These are phyloP conservation scores for Lentinula lateritia DNA, from an alignment of 768 basidiomycete genomes.

Conservation along the genomic window DNA sequence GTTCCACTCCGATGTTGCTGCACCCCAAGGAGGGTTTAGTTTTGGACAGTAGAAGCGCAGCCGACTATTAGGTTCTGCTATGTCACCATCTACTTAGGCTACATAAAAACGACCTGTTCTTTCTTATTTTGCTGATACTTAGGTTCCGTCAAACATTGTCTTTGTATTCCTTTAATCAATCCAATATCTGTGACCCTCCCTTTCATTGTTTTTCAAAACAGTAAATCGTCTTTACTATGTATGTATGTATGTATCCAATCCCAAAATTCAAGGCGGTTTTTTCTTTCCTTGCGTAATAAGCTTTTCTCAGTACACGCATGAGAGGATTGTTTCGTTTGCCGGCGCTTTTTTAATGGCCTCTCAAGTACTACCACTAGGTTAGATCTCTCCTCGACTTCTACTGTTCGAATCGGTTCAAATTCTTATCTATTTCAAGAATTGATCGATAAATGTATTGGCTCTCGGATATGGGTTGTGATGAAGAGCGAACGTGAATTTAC, in stretches of 20 bases:
- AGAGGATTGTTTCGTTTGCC: neutral
- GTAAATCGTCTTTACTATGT: neutral
- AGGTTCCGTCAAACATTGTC: neutral
- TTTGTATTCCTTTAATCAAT: neutral
- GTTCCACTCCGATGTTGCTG: constrained; percentile 83
- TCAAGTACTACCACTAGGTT: constrained; percentile 90
- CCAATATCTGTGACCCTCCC: neutral
- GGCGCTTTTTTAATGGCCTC: constrained; percentile 61
- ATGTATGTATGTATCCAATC: neutral
- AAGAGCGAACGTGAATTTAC: constrained; percentile 97
- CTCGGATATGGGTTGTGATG: constrained; percentile 97
- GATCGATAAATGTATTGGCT: constrained; percentile 96
- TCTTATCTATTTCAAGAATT: constrained; percentile 51
- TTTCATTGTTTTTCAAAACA: neutral
- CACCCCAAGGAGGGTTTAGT: constrained; percentile 94
- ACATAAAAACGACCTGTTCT: neutral
- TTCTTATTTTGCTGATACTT: neutral
- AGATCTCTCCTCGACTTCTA: constrained; percentile 7
- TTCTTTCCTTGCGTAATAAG: neutral
- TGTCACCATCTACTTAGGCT: neutral
- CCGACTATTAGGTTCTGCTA: neutral
- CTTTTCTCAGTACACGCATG: too few relatives aligned
- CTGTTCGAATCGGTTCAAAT: neutral
- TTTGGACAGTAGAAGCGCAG: constrained; percentile 59
- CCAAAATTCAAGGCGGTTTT: neutral